Evolutionary conservation across 805 yeast genomes (phyloP), one percentile per base, ranked within the genome.

Genomic region (Metschnikowia drakensbergensis): DNA sequence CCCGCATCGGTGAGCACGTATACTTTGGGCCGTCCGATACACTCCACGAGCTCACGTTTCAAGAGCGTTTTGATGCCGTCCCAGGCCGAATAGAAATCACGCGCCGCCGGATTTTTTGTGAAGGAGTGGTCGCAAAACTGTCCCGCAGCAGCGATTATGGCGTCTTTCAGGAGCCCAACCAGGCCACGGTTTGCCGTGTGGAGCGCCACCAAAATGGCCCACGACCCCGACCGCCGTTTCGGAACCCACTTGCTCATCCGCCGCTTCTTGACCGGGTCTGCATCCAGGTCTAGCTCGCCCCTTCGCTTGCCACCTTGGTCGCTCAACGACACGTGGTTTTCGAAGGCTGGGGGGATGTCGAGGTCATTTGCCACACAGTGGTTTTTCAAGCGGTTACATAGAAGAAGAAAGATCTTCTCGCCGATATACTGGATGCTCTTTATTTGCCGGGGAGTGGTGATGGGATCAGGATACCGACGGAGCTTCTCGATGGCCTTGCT

Each of bases 41-140:
- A 66, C 10, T 66, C 68, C 0, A 91, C 84, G 32, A 86, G 68
- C 11, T 77, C 86, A 45, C 85, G 77, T 28, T 75, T 79, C 17
- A 81, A 58, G 47, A 92, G 67, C 1, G 84, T 81, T 51, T 84
- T 84, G 32, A 84, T 70, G 6, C 88, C 74, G 17, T 69, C 72
- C 96, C 96, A 88, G 0, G 95, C 92, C 1, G 88, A 80, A 59
- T 86, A 81, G 57, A 76, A 79, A 44, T 82, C 85, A 23, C 75
- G 76, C 0, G 86, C 75, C 1, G 83, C 67, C 1, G 87, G 82
- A 58, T 84, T 84, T 0, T 80, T 53, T 0, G 71, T 65, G 66
- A 87, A 84, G 37, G 88, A 77, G 17, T 73, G 63, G 47, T 81
- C 81, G 47, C 85, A 79, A 59, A 69, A 83, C 6, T 73, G 75